A percentile compares a stretch with the other conserved stretches of the same genome.
Evolutionary conservation across 768 basidiomycete genomes (phyloP).

Genomic region (Tubosaeta sp.): DNA sequence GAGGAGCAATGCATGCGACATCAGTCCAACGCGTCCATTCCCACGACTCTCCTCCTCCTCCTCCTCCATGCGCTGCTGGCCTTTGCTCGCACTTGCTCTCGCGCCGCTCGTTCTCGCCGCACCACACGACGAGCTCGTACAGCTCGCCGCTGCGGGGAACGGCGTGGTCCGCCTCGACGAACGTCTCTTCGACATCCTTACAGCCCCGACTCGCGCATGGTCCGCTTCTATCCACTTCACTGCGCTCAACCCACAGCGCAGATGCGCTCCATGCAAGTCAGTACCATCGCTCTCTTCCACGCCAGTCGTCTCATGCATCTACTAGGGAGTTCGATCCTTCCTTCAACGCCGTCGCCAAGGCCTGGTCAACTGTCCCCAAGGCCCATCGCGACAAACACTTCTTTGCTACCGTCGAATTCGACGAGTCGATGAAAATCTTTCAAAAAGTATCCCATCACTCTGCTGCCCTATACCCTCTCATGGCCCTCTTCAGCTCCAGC

Average conservation of each 20-base stretch:
- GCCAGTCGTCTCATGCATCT: background rate
- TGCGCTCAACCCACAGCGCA: constrained; percentile 73
- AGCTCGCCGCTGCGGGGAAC: constrained; percentile 65
- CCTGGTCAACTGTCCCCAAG: constrained; percentile 66
- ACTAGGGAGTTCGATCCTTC: constrained; percentile 80
- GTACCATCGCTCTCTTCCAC: constrained; percentile 25
- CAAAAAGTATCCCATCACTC: constrained; percentile 53
- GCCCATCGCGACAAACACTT: constrained; percentile 77
- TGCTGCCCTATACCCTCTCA: constrained; percentile 8
- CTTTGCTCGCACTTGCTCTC: constrained; percentile 30
- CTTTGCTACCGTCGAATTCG: constrained; percentile 90
- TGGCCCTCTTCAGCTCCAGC: constrained; percentile 55
- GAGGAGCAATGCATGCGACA: constrained; percentile 82
- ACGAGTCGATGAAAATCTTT: constrained; percentile 70
- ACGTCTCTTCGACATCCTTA: constrained; percentile 72
- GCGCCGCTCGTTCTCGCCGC: constrained; percentile 27
- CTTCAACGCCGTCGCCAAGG: constrained; percentile 74
- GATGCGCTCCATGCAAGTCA: constrained; percentile 91
- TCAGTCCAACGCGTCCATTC: constrained; percentile 12
- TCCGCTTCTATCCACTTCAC: constrained; percentile 86
- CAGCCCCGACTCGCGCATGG: constrained; percentile 75
- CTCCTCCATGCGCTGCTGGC: constrained; percentile 12
- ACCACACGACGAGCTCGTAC: constrained; percentile 53
- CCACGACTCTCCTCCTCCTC: constrained; percentile 12
- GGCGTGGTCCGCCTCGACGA: constrained; percentile 83